Base-by-base conservation (phyloP, 768 basidiomycete species). In the Lyophyllum atratum region DNA sequence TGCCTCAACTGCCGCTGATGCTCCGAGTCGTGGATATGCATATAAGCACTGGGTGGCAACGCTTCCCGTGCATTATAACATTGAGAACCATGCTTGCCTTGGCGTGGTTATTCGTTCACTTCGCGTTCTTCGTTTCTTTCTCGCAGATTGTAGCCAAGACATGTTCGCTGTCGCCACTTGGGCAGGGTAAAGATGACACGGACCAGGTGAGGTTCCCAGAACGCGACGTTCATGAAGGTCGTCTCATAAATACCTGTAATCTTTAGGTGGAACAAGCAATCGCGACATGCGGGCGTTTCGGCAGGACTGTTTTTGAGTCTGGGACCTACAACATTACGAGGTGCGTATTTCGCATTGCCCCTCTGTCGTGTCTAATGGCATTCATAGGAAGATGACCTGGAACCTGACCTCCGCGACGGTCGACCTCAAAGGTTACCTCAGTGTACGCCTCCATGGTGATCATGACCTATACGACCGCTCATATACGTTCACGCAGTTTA, bases 361-460 rank as follows among this genome's bases (percentile, higher is more conserved):
- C 46, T 37, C 26, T 40, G 26, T 31, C 28, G 29, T 14, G 11
- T 51, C 37, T 42, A 1, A 52, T n/a, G 19, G 24, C 24, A 8
- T 39, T n/a, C 14, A 21, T 49, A 82, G 81, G 64, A 83, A 82
- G 59, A 80, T 84, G 81, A 78, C 73, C 0, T 84, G 83, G 83
- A 64, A 83, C 55, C 69, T 84, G 10, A 66, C 69, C 4, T 69
- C 71, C 9, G 70, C 80, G 1, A 74, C 62, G 14, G 77, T 82
- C 6, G 76, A 82, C 57, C 68, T 83, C 58, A 71, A 72, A n/a
- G 76, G 81, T 1, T 72, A 69, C 54, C 70, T 83, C 10, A 80
- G 73, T 54, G 81, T 82, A 46, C 60, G 72, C 10, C 21, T 24
- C 11, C 55, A 44, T 40, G 50, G 46, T 51, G 17, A 22, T 37